These are phyloP conservation scores for Xylaria curta DNA, from an alignment of 495 filamentous ascomycete species.

Conservation along the genomic window DNA sequence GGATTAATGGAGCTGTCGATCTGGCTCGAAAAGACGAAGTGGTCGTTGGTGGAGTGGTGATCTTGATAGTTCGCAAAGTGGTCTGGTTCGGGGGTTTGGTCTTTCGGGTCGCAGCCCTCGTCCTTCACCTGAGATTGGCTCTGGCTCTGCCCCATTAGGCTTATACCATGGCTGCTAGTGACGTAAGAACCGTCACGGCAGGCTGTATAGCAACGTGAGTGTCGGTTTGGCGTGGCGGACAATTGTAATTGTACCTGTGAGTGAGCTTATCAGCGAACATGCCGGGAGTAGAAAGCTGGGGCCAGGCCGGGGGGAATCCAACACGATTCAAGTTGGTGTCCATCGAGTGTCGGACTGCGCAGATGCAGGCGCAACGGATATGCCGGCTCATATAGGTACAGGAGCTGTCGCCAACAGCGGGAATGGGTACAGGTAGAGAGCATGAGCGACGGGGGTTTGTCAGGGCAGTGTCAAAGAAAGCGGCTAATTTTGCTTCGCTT, in stretches of 20 bases:
- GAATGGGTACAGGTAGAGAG: background rate
- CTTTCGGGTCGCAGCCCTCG: background rate
- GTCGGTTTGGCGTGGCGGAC: background rate
- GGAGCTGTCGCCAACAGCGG: background rate
- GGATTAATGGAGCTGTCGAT: slow-evolving; percentile 16
- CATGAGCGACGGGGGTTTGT: background rate
- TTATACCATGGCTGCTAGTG: slow-evolving; percentile 24
- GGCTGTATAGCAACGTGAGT: background rate
- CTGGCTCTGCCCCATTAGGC: slow-evolving; percentile 20
- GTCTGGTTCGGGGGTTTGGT: background rate
- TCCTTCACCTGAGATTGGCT: slow-evolving; percentile 12
- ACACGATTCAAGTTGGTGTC: background rate
- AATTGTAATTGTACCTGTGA: background rate
- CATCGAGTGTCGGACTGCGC: background rate
- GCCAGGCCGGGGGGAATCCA: background rate
- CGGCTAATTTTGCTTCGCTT: background rate
- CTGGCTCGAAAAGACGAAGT: slow-evolving; percentile 21
- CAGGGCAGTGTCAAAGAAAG: background rate
- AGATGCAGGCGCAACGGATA: background rate
- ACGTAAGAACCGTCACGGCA: slow-evolving; percentile 10
- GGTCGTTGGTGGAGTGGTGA: background rate
- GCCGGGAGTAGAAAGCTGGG: background rate
- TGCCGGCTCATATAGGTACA: background rate
- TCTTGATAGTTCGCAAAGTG: background rate
- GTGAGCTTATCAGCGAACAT: background rate